Conservation (phyloP, 2,329 filamentous ascomycete species). For the Curvularia lunata region DNA sequence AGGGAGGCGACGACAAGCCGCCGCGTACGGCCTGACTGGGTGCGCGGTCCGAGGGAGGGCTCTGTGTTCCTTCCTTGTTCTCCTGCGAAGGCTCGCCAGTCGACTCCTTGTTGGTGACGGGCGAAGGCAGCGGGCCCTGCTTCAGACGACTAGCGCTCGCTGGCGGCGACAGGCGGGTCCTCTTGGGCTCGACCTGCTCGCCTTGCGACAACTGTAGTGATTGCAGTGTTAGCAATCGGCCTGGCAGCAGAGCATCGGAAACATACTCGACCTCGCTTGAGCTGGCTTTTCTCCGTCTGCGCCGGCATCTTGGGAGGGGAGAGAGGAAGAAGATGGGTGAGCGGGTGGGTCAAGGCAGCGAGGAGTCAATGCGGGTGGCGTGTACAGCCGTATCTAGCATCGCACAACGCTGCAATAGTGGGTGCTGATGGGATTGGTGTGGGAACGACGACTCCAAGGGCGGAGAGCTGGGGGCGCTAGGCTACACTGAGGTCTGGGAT, state of each 20-base stretch:
- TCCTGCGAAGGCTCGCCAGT: conserved; percentile 60
- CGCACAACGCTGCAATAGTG: conserved; percentile 28
- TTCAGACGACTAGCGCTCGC: conserved; percentile 58
- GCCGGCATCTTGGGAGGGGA: conserved; percentile 58
- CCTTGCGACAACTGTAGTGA: conserved; percentile 67
- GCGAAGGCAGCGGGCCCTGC: conserved; percentile 73
- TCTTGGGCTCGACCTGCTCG: conserved; percentile 74
- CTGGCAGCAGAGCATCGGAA: background rate
- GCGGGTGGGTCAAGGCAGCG: conserved; percentile 25
- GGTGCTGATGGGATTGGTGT: background rate
- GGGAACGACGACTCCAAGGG: conserved; percentile 19
- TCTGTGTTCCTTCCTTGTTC: conserved; percentile 73
- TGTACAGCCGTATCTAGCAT: conserved; percentile 25
- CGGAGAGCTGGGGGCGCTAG: conserved; percentile 25
- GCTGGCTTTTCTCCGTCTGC: conserved; percentile 74
- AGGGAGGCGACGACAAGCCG: conserved; percentile 64
- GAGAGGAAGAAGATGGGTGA: background rate
- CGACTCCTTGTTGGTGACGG: conserved; percentile 73
- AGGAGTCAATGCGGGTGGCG: conserved; percentile 28
- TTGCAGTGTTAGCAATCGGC: conserved; percentile 27
- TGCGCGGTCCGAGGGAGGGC: conserved; percentile 60
- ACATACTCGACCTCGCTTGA: conserved; percentile 80
- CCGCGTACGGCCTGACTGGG: conserved; percentile 49
- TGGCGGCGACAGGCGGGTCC: conserved; percentile 67
- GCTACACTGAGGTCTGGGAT: conserved; percentile 12